Base-by-base conservation (phyloP, 306 rosid genomes). In the Fragaria ananassa region DNA sequence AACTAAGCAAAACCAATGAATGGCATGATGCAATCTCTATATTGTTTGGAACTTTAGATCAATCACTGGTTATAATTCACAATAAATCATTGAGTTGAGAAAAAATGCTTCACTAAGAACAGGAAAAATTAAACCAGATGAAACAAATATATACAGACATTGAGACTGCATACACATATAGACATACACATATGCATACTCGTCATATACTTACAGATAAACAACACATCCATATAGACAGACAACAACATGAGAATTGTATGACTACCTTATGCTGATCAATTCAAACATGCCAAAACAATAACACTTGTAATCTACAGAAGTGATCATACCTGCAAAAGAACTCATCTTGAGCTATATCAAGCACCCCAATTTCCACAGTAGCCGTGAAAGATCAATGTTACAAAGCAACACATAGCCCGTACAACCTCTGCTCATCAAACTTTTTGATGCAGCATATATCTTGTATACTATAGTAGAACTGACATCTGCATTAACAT, bases 241-340 rank as follows among this genome's bases (percentile, higher is more conserved):
- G 56, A 46, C 15, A 68, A 68, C 72, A 44, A 25, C 37, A 44
- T 70, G 19, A 50, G 9, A 21, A 37, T 35, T 54, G 9, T 72
- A 72, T 72, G 47, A 53, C 50, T 67, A 42, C 29, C 7, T 35
- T 65, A 19, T 10, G 47, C 47, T 65, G 70, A 65, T 35, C 71
- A 67, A 37, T 37, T 54, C 35, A 54, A 25, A n/a, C 19, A 72
- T 37, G 15, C 23, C 66, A 5, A 54, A 37, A 72, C 35, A 10
- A 11, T n/a, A 72, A 54, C 66, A 37, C 66, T 37, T 5, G 17
- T 1, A 54, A 56, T 23, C 37, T 54, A 37, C 10, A 56, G 51
- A 72, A 72, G 67, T 53, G 17, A 12, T 18, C 69, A 74, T 74
- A 74, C 77, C 69, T 57, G 13, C 23, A 39, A 8, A 74, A 58